A percentile compares a stretch with the other conserved stretches of the same genome.
These are phyloP conservation scores for Stenocarpella maydis DNA, from an alignment of 2,329 filamentous ascomycete genomes.

Conservation along the genomic window DNA sequence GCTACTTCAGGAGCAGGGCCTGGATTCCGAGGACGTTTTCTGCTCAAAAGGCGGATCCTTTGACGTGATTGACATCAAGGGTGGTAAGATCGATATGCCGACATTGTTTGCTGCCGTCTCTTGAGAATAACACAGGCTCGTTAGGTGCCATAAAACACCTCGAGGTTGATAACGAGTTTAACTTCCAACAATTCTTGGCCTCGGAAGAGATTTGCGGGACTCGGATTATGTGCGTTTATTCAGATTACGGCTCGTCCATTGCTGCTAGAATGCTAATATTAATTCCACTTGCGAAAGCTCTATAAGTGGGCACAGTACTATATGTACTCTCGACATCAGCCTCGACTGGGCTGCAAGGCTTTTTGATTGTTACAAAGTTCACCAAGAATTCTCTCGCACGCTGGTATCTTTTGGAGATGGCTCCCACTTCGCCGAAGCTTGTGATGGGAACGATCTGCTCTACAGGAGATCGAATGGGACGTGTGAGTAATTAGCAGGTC, in stretches of 20 bases:
- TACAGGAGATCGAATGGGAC: neutral
- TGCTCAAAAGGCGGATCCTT: conserved; percentile 13
- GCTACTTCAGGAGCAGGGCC: conserved; percentile 9
- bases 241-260: no score
- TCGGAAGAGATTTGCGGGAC: neutral
- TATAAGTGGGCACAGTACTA: conserved; percentile 29
- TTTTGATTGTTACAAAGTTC: conserved; percentile 21
- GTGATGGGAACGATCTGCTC: conserved; percentile 31
- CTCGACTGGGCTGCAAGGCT: conserved; percentile 12
- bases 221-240: conserved; percentile 24
- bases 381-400: conserved; percentile 26
- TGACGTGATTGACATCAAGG: conserved; percentile 18
- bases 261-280: neutral
- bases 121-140: neutral
- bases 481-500: neutral
- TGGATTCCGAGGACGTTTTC: conserved; percentile 23
- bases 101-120: no score
- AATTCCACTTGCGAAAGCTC: neutral
- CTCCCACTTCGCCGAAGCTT: conserved; percentile 33
- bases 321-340: conserved; percentile 28
- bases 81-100: neutral
- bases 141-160: neutral
- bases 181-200: neutral
- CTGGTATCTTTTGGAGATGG: conserved; percentile 34
- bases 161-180: neutral